Percentiles rank a stretch among this genome's conserved stretches.
phyloP scores from a whole-genome alignment of 257 asterid genomes.

The Ilex aquifolium region DNA sequence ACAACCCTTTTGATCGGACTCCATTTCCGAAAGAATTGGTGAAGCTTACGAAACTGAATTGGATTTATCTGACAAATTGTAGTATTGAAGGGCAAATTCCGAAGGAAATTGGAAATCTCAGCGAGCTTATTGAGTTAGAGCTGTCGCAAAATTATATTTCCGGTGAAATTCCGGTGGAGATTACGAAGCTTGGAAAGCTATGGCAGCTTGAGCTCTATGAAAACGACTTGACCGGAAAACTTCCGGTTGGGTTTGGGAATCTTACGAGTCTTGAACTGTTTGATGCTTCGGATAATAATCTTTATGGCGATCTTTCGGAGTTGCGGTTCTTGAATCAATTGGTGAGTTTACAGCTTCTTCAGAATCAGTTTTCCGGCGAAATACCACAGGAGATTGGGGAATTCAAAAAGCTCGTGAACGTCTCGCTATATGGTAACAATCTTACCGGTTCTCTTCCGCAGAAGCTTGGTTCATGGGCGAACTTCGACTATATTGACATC shows the following conservation, averaged over 20 bases:
- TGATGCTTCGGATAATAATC: slow-evolving; percentile 66
- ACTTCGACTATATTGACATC: slow-evolving; percentile 57
- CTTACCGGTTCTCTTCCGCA: slow-evolving; percentile 60
- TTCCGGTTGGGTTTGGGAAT: slow-evolving; percentile 66
- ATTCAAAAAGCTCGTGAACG: slow-evolving; percentile 46
- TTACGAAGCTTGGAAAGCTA: slow-evolving; percentile 50
- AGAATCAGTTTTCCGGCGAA: slow-evolving; percentile 62
- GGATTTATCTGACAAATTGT: slow-evolving; percentile 66
- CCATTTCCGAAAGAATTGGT: slow-evolving; percentile 44
- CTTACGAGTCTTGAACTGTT: slow-evolving; percentile 53
- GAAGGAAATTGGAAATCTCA: slow-evolving; percentile 60
- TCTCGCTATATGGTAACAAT: slow-evolving; percentile 61
- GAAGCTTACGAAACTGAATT: slow-evolving; percentile 33
- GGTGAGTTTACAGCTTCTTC: slow-evolving; percentile 55
- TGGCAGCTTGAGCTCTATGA: slow-evolving; percentile 68
- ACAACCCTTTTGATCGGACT: slow-evolving; percentile 42
- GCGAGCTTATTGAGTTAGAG: slow-evolving; percentile 47
- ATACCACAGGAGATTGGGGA: slow-evolving; percentile 74
- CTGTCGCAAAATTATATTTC: slow-evolving; percentile 42
- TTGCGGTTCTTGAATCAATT: slow-evolving; percentile 43
- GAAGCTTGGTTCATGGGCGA: slow-evolving; percentile 73
- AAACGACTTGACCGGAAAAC: slow-evolving; percentile 50
- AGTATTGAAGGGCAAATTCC: slow-evolving; percentile 68
- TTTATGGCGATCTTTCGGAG: slow-evolving; percentile 58
- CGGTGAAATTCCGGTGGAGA: slow-evolving; percentile 62